Conservation (phyloP, 2,329 filamentous ascomycete species). For the Metarhizium rileyi region DNA sequence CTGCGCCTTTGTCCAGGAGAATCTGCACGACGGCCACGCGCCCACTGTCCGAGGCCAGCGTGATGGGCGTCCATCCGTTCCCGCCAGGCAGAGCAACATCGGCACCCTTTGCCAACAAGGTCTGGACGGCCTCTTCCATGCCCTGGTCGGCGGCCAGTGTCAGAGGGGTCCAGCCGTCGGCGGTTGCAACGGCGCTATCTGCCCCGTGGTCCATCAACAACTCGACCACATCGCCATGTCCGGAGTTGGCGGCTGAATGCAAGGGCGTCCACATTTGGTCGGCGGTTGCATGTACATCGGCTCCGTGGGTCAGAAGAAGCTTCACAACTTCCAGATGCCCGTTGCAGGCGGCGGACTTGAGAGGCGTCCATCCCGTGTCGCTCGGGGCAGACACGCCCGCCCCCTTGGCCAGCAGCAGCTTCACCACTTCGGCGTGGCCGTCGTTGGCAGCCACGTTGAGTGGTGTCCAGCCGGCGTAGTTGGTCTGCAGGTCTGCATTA, state of each 20-base stretch:
- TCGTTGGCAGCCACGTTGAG: constrained; percentile 9
- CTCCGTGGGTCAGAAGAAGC: constrained; percentile 8
- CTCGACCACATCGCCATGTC: constrained; percentile 3
- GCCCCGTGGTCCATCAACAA: constrained; percentile 7
- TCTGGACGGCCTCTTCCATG: constrained; percentile 1
- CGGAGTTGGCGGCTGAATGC: constrained; percentile 10
- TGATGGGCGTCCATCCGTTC: constrained; percentile 5
- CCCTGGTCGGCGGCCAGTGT: constrained; percentile 6
- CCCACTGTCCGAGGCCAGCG: constrained; percentile 3
- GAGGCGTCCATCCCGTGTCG: constrained; percentile 7
- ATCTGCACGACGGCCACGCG: constrained; percentile 2
- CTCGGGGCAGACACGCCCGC: constrained; percentile 4
- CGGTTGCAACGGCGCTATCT: constrained; percentile 1
- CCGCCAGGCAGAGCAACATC: constrained; percentile 4
- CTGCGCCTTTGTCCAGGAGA: constrained; percentile 6
- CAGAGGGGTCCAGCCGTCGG: constrained; percentile 9
- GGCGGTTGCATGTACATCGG: constrained; percentile 5
- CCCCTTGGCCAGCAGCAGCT: constrained; percentile 5
- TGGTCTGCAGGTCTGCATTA: constrained; percentile 2
- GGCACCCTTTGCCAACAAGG: constrained; percentile 1
- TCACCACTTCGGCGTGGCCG: constrained; percentile 6
- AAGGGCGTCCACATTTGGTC: constrained; percentile 8
- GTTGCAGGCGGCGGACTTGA: constrained; percentile 7
- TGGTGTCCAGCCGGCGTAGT: constrained; percentile 9
- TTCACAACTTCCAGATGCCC: constrained; percentile 5